phyloP scores from a whole-genome alignment of 257 asterid genomes.

The Solanum piurae region DNA sequence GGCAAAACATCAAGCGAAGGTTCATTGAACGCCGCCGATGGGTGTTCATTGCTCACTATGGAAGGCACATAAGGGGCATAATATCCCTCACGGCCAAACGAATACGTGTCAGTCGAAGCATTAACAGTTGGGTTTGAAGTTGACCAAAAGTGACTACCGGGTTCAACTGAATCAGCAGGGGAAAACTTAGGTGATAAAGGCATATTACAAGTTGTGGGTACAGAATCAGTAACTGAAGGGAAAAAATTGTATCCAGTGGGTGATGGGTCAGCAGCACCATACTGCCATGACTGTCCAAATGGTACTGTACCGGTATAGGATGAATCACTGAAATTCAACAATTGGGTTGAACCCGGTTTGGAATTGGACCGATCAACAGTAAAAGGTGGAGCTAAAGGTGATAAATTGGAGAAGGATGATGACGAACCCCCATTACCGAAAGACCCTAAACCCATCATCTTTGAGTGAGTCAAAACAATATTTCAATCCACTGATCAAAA shows the following conservation, averaged over 20 bases:
- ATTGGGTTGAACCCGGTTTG: slow-evolving; percentile 37
- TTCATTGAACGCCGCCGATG: slow-evolving; percentile 20
- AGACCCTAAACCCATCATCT: slow-evolving; percentile 67
- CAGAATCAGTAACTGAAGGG: slow-evolving; percentile 23
- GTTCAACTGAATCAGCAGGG: slow-evolving; percentile 19
- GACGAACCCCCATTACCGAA: slow-evolving; percentile 54
- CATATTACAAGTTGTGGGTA: slow-evolving; percentile 17
- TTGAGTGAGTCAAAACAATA: neutral
- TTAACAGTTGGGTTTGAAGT: slow-evolving; percentile 14
- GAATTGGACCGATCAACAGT: slow-evolving; percentile 66
- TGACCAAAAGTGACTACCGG: slow-evolving; percentile 34
- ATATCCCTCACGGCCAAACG: slow-evolving; percentile 40
- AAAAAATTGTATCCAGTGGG: slow-evolving; percentile 21
- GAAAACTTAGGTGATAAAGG: slow-evolving; percentile 23
- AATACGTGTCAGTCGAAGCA: slow-evolving; percentile 10
- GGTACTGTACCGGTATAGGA: slow-evolving; percentile 19
- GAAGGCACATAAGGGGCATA: slow-evolving; percentile 36
- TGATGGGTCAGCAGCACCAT: slow-evolving; percentile 28
- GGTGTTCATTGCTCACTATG: slow-evolving; percentile 18
- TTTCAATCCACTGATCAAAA: slow-evolving; percentile 24
- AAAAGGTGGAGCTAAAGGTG: slow-evolving; percentile 95
- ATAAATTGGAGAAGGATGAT: slow-evolving; percentile 60
- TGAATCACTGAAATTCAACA: slow-evolving; percentile 30
- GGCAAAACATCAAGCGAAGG: slow-evolving; percentile 23
- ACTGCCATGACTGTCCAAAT: slow-evolving; percentile 47